Base-by-base conservation (phyloP, 1,139 yeast species). In the Nakaseomyces kungkrabaensis region DNA sequence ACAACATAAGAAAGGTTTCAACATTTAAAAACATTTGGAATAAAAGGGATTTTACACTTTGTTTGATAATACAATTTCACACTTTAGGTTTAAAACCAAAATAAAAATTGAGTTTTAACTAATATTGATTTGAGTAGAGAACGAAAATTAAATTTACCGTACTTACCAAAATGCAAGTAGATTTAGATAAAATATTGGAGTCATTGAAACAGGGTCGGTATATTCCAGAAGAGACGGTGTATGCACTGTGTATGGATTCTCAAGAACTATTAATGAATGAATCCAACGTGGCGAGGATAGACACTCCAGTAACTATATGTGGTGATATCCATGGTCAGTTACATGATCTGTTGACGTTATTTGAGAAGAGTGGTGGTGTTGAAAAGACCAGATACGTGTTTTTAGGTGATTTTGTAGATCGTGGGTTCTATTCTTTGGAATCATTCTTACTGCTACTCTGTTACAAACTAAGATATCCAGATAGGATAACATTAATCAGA, bases 261-360 rank as follows among this genome's bases (percentile, higher is more conserved):
- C 86, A 88, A 60, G 97, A 92, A 56, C 82, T 92, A 42, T 74
- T 92, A 58, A 90, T 89, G 65, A 82, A 79, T 58, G 98, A 94
- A 71, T 85, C 90, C 56, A 92, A 94, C 66, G 96, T 92, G 46
- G 96, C 90, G 65, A 89, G 90, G 5, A 96, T 92, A 42, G 87
- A 84, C 59, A 94, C 96, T 0, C 98, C 98, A 3, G 96, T 88
- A 47, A 90, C 97, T n/a, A 87, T 92, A 48, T 94, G 98, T 71
- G 99, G 99, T 50, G 97, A 92, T 67, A 92, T 92, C 42, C 98
- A 92, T 66, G 98, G 98, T 13, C 98, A 92, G 69, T 78, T 92
- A 56, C 97, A 94, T 69, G 98, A 92, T 69, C 72, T 92, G 56
- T 73, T 92, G 68, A 95, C 95, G 55, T 73, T 92, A 49, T 90